phyloP scores from a whole-genome alignment of 2,329 filamentous ascomycete species.

The Verticillium nonalfalfae region DNA sequence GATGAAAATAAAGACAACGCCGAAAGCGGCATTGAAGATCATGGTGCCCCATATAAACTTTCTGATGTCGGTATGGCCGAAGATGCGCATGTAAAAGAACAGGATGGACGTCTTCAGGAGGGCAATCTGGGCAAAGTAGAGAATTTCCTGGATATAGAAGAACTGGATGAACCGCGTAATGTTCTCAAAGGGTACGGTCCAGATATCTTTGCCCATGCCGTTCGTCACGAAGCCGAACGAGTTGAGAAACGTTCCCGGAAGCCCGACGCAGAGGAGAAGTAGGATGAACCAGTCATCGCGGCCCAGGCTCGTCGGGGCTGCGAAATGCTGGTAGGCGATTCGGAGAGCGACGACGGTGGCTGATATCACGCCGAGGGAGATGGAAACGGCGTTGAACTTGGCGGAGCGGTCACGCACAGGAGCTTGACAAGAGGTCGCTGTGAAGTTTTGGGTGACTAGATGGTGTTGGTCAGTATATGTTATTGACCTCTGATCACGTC shows the following conservation, averaged over 20 bases:
- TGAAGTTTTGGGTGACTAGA: slow-evolving; percentile 11
- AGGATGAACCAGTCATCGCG: slow-evolving; percentile 31
- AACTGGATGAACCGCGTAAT: slow-evolving; percentile 36
- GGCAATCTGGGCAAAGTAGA: slow-evolving; percentile 40
- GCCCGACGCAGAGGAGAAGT: slow-evolving; percentile 16
- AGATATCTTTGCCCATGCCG: slow-evolving; percentile 44
- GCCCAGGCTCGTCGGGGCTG: slow-evolving; percentile 24
- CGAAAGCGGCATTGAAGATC: slow-evolving; percentile 29
- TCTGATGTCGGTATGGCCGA: slow-evolving; percentile 31
- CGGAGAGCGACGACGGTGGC: slow-evolving; percentile 34
- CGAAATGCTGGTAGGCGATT: slow-evolving; percentile 27
- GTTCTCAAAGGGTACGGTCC: slow-evolving; percentile 33
- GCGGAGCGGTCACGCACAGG: slow-evolving; percentile 22
- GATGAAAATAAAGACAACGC: slow-evolving; percentile 32
- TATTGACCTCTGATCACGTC: not conserved
- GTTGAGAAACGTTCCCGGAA: slow-evolving; percentile 23
- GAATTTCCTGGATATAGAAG: slow-evolving; percentile 33
- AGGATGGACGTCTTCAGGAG: slow-evolving; percentile 45
- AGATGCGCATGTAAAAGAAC: slow-evolving; percentile 50
- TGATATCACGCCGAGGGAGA: slow-evolving; percentile 25
- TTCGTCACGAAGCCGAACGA: slow-evolving; percentile 23
- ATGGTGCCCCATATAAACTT: slow-evolving; percentile 35
- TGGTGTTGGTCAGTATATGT: not conserved
- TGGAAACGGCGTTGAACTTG: slow-evolving; percentile 24
- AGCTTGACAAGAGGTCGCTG: slow-evolving; percentile 18